These are phyloP conservation scores for Pseudocercospora fijiensis DNA, from an alignment of 2,329 filamentous ascomycete genomes.

Conservation along the genomic window DNA sequence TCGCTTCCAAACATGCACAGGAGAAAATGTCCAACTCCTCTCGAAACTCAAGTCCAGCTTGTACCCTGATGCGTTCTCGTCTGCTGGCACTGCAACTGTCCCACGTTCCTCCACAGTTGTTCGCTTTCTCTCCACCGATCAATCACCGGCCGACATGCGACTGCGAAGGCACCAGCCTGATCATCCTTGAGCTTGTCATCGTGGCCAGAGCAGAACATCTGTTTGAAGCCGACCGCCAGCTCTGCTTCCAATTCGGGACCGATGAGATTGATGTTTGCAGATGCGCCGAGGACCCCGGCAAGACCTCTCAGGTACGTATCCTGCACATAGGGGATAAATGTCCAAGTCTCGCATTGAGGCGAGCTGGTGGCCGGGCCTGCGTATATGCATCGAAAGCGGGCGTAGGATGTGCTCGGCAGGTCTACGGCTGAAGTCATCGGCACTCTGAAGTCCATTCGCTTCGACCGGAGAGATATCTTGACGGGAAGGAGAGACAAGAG, in stretches of 20 bases:
- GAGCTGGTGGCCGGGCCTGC: conserved; percentile 7
- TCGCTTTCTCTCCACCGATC: conserved; percentile 18
- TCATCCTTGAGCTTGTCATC: conserved; percentile 16
- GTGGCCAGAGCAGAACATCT: conserved; percentile 21
- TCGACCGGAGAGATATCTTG: conserved; percentile 11
- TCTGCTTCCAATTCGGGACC: conserved; percentile 13
- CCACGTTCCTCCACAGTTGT: conserved; percentile 9
- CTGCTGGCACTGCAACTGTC: conserved; percentile 1
- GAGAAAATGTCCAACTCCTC: not conserved
- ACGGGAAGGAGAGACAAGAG: conserved; percentile 17
- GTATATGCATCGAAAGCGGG: conserved; percentile 18
- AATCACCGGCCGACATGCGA: conserved; percentile 10
- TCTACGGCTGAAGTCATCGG: conserved; percentile 13
- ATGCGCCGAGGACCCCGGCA: conserved; percentile 12
- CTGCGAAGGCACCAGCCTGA: conserved; percentile 16
- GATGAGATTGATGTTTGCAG: conserved; percentile 8
- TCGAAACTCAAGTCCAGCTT: not conserved
- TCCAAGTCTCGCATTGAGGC: conserved; percentile 20
- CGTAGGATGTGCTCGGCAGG: conserved; percentile 17
- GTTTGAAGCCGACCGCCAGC: conserved; percentile 11
- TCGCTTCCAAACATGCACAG: not conserved
- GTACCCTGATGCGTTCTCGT: not conserved
- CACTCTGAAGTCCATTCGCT: conserved; percentile 10
- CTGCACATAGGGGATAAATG: conserved; percentile 19
- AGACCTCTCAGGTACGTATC: conserved; percentile 20